Evolutionary conservation across 352 stramenopile species (phyloP).

Genomic region (Pythium phragmitis): DNA sequence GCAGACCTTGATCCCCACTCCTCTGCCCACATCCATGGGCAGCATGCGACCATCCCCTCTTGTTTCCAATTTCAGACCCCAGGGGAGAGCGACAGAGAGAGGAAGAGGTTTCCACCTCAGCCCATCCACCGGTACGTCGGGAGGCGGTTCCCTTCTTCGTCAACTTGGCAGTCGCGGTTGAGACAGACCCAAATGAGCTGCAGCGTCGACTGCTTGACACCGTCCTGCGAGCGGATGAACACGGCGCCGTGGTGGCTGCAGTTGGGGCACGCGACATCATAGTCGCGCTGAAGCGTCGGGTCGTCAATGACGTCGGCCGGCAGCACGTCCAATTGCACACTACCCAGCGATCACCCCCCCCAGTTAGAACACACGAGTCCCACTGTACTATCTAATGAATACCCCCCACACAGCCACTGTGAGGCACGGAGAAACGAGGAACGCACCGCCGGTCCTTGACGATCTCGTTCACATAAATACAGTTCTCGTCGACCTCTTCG

Average conservation of each 20-base stretch:
- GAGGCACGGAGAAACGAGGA: not conserved
- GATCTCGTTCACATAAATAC: conserved; percentile 91
- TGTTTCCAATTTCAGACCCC: too few relatives aligned
- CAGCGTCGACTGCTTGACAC: conserved; percentile 85
- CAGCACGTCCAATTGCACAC: conserved; percentile 83
- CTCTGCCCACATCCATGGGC: not conserved
- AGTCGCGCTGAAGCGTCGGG: conserved; percentile 85
- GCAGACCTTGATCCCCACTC: too few relatives aligned
- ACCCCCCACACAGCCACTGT: too few relatives aligned
- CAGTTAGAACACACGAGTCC: not conserved
- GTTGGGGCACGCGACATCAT: conserved; percentile 81
- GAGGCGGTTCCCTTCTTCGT: conserved; percentile 82
- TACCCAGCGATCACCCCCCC: conserved; percentile 16
- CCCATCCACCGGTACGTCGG: conserved; percentile 88
- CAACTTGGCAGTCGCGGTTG: conserved; percentile 84
- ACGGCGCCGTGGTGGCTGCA: conserved; percentile 78
- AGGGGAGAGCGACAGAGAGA: not conserved
- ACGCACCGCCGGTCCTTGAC: conserved; percentile 85
- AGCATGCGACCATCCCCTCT: not conserved
- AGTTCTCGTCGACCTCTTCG: conserved; percentile 86
- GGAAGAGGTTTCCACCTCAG: conserved; percentile 18
- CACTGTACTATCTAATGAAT: too few relatives aligned
- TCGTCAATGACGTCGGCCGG: conserved; percentile 87
- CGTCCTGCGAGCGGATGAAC: conserved; percentile 88
- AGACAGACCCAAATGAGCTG: conserved; percentile 88